A percentile compares a stretch with the other conserved stretches of the same genome.
These are phyloP conservation scores for Fistulinella cinereoalba DNA, from an alignment of 1,284 basidiomycete species.

Conservation along the genomic window DNA sequence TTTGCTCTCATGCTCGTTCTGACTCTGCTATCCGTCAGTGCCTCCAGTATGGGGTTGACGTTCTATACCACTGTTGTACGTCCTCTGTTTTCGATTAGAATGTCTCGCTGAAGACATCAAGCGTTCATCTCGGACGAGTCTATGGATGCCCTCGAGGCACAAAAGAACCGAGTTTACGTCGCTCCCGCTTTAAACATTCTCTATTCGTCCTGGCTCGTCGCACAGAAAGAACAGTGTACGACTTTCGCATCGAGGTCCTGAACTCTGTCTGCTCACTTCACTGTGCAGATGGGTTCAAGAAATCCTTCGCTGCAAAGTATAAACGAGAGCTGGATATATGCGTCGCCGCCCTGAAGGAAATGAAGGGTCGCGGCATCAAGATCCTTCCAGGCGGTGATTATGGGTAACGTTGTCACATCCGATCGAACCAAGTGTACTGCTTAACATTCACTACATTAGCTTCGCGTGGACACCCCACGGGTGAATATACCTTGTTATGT, in stretches of 20 bases:
- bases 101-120: slow-evolving; percentile 2
- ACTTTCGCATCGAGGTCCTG: no score
- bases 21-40: slow-evolving; percentile 30
- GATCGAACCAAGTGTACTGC: slow-evolving; percentile 1
- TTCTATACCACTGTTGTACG: slow-evolving; percentile 30
- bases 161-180: slow-evolving; percentile 32
- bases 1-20: slow-evolving; percentile 35
- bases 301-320: slow-evolving; percentile 21
- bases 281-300: slow-evolving; percentile 25
- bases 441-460: slow-evolving; percentile 10
- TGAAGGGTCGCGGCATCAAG: slow-evolving; percentile 34
- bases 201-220: slow-evolving; percentile 27
- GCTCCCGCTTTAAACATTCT: slow-evolving; percentile 34
- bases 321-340: slow-evolving; percentile 32
- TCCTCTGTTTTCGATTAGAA: neutral
- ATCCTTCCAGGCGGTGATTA: slow-evolving; percentile 34
- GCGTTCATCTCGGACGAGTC: slow-evolving; percentile 35
- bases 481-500: neutral
- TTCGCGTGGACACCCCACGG: slow-evolving; percentile 39
- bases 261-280: no score
- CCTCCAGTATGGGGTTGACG: slow-evolving; percentile 34
- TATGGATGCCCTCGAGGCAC: slow-evolving; percentile 34
- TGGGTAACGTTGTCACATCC: slow-evolving; percentile 18
- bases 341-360: slow-evolving; percentile 34
- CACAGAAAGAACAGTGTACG: slow-evolving; percentile 24